A percentile compares a stretch with the other conserved stretches of the same genome.
Conservation (phyloP, 1,284 basidiomycete species). For the Takashimella tepidaria region DNA sequence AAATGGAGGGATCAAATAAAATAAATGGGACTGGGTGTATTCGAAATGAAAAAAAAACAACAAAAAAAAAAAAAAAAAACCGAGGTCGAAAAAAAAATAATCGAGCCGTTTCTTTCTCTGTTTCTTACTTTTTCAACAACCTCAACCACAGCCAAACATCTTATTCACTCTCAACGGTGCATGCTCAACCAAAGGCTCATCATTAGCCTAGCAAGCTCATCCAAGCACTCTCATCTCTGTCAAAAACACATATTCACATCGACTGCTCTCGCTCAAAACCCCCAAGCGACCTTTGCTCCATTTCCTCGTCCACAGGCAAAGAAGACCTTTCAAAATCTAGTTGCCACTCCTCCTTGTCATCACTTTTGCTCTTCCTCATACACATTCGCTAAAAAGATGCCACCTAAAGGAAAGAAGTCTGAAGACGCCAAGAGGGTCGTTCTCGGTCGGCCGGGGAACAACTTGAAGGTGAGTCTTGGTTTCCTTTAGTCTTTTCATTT, state of each 20-base stretch:
- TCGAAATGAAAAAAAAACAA: neutral
- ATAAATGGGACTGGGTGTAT: conserved; percentile 1
- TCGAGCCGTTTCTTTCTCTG: conserved; percentile 1
- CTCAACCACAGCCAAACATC: too few species aligned
- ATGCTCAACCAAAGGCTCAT: neutral
- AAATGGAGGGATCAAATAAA: conserved; percentile 1
- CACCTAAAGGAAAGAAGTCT: conserved; percentile 72
- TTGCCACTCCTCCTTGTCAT: too few species aligned
- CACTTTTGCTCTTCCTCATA: conserved; percentile 12
- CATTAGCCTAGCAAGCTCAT: neutral
- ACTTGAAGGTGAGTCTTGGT: conserved; percentile 50
- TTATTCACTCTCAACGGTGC: neutral
- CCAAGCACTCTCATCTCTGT: too few species aligned
- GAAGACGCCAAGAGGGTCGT: conserved; percentile 73
- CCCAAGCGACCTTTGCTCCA: too few species aligned
- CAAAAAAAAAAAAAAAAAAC: neutral
- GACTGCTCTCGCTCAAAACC: too few species aligned
- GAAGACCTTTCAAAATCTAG: too few species aligned
- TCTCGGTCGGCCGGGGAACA: conserved; percentile 86
- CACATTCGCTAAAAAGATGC: conserved; percentile 57
- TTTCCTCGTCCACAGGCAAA: too few species aligned
- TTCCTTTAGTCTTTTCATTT: neutral
- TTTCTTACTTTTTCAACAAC: neutral
- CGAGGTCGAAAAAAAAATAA: neutral
- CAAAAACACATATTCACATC: neutral